Evolutionary conservation across 495 filamentous ascomycete species (phyloP).

Genomic region (Lophiostoma macrostomum): DNA sequence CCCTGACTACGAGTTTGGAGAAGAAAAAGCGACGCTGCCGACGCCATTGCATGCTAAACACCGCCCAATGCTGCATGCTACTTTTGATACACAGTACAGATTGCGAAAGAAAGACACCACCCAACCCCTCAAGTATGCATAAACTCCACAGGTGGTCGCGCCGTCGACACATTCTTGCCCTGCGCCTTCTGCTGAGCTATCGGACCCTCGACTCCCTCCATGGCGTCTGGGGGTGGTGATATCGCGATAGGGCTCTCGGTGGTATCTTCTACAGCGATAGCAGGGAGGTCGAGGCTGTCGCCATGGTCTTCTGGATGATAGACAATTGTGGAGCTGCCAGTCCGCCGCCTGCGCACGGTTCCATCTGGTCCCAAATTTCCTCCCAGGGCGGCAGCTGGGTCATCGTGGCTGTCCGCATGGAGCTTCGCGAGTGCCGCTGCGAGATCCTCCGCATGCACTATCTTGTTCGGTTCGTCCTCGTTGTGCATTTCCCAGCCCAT

Average conservation of each 20-base stretch:
- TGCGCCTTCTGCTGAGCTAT: conserved; percentile 28
- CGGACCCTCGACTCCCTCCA: conserved; percentile 49
- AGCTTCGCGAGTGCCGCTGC: conserved; percentile 66
- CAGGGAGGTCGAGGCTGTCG: conserved; percentile 72
- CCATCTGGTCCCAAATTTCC: conserved; percentile 26
- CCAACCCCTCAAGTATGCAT: conserved; percentile 50
- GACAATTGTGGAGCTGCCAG: conserved; percentile 65
- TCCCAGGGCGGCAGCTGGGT: conserved; percentile 37
- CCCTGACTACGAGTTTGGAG: no score
- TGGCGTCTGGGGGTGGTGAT: conserved; percentile 36
- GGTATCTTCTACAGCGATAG: conserved; percentile 88
- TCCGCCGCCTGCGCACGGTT: conserved; percentile 43
- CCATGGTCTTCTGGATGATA: conserved; percentile 75
- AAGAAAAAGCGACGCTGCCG: not conserved
- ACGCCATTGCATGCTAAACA: conserved; percentile 18
- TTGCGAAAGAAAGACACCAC: not conserved
- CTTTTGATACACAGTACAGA: conserved; percentile 18
- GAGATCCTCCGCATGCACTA: conserved; percentile 87
- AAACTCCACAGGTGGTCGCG: conserved; percentile 84
- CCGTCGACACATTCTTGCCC: conserved; percentile 61
- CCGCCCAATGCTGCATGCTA: not conserved
- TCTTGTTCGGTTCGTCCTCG: conserved; percentile 91
- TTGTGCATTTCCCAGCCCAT: conserved; percentile 88
- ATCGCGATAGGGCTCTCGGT: conserved; percentile 55
- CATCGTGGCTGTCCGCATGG: conserved; percentile 36